phyloP scores from a whole-genome alignment of 495 filamentous ascomycete genomes.

The Penicillium lagena region DNA sequence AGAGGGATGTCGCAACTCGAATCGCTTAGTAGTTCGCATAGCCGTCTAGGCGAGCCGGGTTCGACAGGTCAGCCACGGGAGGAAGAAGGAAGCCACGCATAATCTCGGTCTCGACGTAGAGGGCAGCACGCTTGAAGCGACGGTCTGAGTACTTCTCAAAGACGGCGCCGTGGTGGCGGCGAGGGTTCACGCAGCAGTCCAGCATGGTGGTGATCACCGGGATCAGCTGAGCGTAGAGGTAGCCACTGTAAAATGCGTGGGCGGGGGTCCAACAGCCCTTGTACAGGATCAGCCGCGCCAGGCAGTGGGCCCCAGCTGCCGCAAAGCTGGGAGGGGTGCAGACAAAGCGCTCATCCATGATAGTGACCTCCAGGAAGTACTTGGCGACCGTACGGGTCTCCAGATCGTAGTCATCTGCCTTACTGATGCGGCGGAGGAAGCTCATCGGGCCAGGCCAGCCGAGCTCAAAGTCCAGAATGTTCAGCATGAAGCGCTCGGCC shows the following conservation, averaged over 20 bases:
- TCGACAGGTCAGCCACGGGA: slow-evolving; percentile 11
- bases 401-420: slow-evolving; percentile 95
- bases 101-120: slow-evolving; percentile 71
- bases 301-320: slow-evolving; percentile 87
- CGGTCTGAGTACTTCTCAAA: slow-evolving; percentile 87
- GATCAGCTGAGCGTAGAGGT: slow-evolving; percentile 78
- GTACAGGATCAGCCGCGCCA: slow-evolving; percentile 79
- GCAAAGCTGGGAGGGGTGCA: slow-evolving; percentile 82
- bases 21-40: slow-evolving; percentile 14
- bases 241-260: slow-evolving; percentile 88
- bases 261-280: slow-evolving; percentile 83
- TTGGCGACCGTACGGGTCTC: slow-evolving; percentile 95
- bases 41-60: slow-evolving; percentile 12
- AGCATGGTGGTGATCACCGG: slow-evolving; percentile 69
- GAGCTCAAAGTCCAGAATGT: slow-evolving; percentile 87
- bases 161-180: slow-evolving; percentile 75
- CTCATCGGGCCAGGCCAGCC: slow-evolving; percentile 98
- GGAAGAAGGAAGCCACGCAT: slow-evolving; percentile 43
- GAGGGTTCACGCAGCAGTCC: slow-evolving; percentile 79
- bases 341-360: slow-evolving; percentile 98
- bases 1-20: background rate
- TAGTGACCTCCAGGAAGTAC: slow-evolving; percentile 93
- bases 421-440: slow-evolving; percentile 93
- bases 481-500: slow-evolving; percentile 96
- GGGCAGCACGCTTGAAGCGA: slow-evolving; percentile 74